Conservation (phyloP, 164 flowering plant species). For the Magnolia sinica region DNA sequence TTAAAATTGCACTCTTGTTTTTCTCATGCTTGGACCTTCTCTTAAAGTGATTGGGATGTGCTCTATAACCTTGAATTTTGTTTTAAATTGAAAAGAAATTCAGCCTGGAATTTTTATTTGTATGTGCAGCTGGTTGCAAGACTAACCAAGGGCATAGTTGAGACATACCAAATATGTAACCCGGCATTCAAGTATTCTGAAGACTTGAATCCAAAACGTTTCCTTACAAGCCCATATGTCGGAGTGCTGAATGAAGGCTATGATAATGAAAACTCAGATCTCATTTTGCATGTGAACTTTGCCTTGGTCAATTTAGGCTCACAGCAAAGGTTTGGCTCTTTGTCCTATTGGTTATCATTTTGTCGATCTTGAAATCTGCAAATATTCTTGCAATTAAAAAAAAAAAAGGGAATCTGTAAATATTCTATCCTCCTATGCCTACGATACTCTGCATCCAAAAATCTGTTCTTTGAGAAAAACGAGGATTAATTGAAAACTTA, state of each 20-base stretch:
- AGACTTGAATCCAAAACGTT: slow-evolving; percentile 76
- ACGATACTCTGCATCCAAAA: not conserved
- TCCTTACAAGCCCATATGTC: slow-evolving; percentile 78
- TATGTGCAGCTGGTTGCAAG: slow-evolving; percentile 69
- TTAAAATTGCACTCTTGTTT: not conserved
- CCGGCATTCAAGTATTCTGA: slow-evolving; percentile 78
- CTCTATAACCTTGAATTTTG: slow-evolving; percentile 9
- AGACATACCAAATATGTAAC: slow-evolving; percentile 82
- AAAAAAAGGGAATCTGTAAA: not conserved
- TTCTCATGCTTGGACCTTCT: slow-evolving; percentile 1
- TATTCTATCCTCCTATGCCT: not conserved
- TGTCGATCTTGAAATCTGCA: not conserved
- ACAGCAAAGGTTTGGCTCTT: slow-evolving; percentile 57
- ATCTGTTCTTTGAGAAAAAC: not conserved
- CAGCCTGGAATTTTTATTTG: slow-evolving; percentile 4
- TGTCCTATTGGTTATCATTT: slow-evolving; percentile 9
- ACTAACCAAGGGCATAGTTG: slow-evolving; percentile 84
- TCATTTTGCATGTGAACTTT: slow-evolving; percentile 69
- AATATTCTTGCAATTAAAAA: not conserved
- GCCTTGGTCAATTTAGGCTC: slow-evolving; percentile 53
- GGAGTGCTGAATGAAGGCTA: slow-evolving; percentile 92
- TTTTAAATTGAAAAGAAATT: not conserved
- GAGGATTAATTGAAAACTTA: not conserved
- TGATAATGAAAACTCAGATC: slow-evolving; percentile 95
- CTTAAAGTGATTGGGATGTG: not conserved